Evolutionary conservation across 768 basidiomycete species (phyloP).

Genomic region (Termitomyces heimii): DNA sequence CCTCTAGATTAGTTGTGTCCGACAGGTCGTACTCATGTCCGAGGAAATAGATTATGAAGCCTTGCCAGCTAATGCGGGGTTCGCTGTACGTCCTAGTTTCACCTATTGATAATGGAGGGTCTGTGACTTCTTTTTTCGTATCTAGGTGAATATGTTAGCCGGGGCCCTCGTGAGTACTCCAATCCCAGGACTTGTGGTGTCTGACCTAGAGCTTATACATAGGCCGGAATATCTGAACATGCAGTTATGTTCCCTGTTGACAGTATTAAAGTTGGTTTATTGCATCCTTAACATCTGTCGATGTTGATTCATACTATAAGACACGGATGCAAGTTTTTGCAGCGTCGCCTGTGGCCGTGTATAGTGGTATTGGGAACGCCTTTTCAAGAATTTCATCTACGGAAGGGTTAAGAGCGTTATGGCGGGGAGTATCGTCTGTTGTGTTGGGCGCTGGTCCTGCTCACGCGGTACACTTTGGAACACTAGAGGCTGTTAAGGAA

Average conservation of each 20-base stretch:
- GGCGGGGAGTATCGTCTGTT: slow-evolving; percentile 95
- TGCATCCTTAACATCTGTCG: not conserved
- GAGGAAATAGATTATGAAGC: slow-evolving; percentile 46
- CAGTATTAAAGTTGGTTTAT: slow-evolving; percentile 83
- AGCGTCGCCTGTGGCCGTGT: slow-evolving; percentile 77
- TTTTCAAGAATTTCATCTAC: slow-evolving; percentile 90
- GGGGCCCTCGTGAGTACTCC: slow-evolving; percentile 77
- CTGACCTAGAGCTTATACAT: slow-evolving; percentile 5
- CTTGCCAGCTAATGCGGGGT: slow-evolving; percentile 68
- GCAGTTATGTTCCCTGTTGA: slow-evolving; percentile 98
- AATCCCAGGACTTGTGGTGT: not conserved
- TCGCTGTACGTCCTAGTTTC: slow-evolving; percentile 48
- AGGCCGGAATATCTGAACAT: slow-evolving; percentile 99
- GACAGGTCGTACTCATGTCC: slow-evolving; percentile 20
- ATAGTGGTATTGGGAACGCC: slow-evolving; percentile 86
- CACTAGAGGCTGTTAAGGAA: slow-evolving; percentile 92
- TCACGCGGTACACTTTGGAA: slow-evolving; percentile 96
- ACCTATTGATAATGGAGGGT: slow-evolving; percentile 7
- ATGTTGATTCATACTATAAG: slow-evolving; percentile 33
- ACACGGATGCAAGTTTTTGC: slow-evolving; percentile 99
- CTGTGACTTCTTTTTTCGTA: not conserved
- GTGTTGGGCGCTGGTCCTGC: slow-evolving; percentile 97
- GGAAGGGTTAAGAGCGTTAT: slow-evolving; percentile 86
- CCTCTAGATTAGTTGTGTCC: not conserved
- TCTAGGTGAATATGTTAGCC: slow-evolving; percentile 92